Base-by-base conservation (phyloP, 2,329 filamentous ascomycete genomes). In the Cladosporium sp. region DNA sequence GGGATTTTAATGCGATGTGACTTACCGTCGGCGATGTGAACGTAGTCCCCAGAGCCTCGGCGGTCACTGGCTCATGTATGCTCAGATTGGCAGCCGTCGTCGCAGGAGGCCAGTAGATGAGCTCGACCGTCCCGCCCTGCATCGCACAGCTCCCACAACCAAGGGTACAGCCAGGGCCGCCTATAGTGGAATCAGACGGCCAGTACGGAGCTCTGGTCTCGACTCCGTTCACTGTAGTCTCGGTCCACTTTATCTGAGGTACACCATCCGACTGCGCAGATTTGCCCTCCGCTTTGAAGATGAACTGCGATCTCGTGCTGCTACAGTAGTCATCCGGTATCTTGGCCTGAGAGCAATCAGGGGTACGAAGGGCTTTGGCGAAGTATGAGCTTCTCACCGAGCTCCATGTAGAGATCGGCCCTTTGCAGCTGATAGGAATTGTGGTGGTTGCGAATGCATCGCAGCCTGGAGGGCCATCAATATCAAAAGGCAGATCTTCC, bases 81-180 rank as follows among this genome's bases (percentile, higher is more conserved):
- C 26, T n/a, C 15, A 21, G 1, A 2, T n/a, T 54, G 8, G 28
- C 52, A 6, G 52, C 8, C 21, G 52, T 44, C 1, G 67, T 65
- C 2, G 61, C 34, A 14, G 65, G 51, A n/a, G 70, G 70, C 70
- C 70, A 72, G 58, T 68, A 72, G 4, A 72, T 64, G 14, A 71
- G 59, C 32, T 66, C 63, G 1, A 71, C 70, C 18, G 70, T 66
- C 26, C 60, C 65, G n/a, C 70, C 70, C 18, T 68, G 70, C 10
- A 72, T 62, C 5, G 69, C 70, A 63, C 70, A 72, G 14, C 63
- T 36, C 11, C 67, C 69, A 44, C 69, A 71, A 2, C 68, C 69
- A 4, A 72, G 41, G 4, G 69, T 69, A 57, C 70, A 72, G 15
- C 68, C 54, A 1, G 59, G 59, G 2, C 59, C 59, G 2, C 28